These are phyloP conservation scores for Mortierella antarctica DNA, from an alignment of 192 early-diverging fungal species.

Conservation along the genomic window DNA sequence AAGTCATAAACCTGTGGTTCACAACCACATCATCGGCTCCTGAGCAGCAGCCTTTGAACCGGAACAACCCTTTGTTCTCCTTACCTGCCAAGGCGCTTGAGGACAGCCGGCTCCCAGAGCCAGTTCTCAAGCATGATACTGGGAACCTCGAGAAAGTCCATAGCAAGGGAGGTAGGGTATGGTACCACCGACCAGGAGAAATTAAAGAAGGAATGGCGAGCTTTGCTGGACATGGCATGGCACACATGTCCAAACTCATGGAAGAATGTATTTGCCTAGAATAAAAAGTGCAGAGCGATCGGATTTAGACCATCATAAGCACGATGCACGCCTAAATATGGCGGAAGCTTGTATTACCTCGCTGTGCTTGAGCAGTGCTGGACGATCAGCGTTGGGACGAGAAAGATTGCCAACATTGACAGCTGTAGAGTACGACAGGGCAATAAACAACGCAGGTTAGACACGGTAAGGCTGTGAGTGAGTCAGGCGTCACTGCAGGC, in stretches of 20 bases:
- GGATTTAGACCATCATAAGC: background rate
- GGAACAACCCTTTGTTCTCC: background rate
- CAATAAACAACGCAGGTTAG: background rate
- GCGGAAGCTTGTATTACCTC: constrained; percentile 60
- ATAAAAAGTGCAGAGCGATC: background rate
- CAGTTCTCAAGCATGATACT: constrained; percentile 93
- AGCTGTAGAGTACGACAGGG: constrained; percentile 1
- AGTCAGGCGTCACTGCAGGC: too few species aligned
- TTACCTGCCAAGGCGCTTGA: constrained; percentile 51
- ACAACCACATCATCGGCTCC: too few species aligned
- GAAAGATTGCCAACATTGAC: constrained; percentile 50
- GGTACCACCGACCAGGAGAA: constrained; percentile 79
- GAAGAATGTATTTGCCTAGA: constrained; percentile 71
- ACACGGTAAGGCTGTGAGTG: background rate
- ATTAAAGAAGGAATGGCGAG: constrained; percentile 70
- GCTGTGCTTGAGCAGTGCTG: constrained; percentile 81
- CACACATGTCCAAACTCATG: constrained; percentile 79
- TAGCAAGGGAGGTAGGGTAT: constrained; percentile 80
- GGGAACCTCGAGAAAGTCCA: constrained; percentile 92
- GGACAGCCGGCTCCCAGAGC: constrained; percentile 72
- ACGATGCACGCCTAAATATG: background rate
- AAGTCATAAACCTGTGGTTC: too few species aligned
- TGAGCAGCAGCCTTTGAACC: too few species aligned
- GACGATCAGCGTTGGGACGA: constrained; percentile 66
- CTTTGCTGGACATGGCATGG: constrained; percentile 61